phyloP scores from a whole-genome alignment of 148 eudicot genomes.

The Heliosperma pusillum region DNA sequence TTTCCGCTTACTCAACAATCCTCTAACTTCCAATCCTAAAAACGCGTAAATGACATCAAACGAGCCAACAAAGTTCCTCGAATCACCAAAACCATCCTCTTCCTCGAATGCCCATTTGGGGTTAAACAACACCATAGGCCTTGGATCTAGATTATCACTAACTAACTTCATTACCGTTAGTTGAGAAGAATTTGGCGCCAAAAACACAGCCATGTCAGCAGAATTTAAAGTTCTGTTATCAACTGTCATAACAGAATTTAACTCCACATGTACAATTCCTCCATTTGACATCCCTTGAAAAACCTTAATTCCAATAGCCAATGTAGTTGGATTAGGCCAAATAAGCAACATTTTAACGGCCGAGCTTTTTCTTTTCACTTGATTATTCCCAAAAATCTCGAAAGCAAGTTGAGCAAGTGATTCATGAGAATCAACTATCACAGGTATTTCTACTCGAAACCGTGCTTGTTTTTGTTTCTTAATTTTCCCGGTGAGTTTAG shows the following conservation, averaged over 20 bases:
- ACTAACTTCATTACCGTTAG: slow-evolving; percentile 49
- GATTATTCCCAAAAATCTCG: slow-evolving; percentile 47
- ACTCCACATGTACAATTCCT: slow-evolving; percentile 40
- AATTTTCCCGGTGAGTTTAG: slow-evolving; percentile 57
- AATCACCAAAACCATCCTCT: slow-evolving; percentile 48
- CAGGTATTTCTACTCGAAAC: slow-evolving; percentile 70
- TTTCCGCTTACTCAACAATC: slow-evolving; percentile 71
- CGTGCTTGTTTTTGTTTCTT: slow-evolving; percentile 79
- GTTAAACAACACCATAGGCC: slow-evolving; percentile 70
- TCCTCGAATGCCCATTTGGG: slow-evolving; percentile 89
- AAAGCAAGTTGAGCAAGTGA: slow-evolving; percentile 58
- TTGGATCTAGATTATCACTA: slow-evolving; percentile 52
- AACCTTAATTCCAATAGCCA: slow-evolving; percentile 35
- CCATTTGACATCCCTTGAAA: slow-evolving; percentile 26
- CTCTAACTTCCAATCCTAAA: slow-evolving; percentile 82
- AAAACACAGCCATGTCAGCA: slow-evolving; percentile 71
- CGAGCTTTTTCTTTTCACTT: slow-evolving; percentile 49
- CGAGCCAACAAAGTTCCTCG: slow-evolving; percentile 55
- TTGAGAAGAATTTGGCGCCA: slow-evolving; percentile 68
- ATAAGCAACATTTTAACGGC: slow-evolving; percentile 41
- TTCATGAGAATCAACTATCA: slow-evolving; percentile 60
- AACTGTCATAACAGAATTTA: slow-evolving; percentile 36
- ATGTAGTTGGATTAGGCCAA: slow-evolving; percentile 45
- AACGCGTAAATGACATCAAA: slow-evolving; percentile 91
- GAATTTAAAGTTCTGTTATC: slow-evolving; percentile 51